Evolutionary conservation across 306 rosid genomes (phyloP), one percentile per base, ranked within the genome.

Genomic region (Cajanus cajan): DNA sequence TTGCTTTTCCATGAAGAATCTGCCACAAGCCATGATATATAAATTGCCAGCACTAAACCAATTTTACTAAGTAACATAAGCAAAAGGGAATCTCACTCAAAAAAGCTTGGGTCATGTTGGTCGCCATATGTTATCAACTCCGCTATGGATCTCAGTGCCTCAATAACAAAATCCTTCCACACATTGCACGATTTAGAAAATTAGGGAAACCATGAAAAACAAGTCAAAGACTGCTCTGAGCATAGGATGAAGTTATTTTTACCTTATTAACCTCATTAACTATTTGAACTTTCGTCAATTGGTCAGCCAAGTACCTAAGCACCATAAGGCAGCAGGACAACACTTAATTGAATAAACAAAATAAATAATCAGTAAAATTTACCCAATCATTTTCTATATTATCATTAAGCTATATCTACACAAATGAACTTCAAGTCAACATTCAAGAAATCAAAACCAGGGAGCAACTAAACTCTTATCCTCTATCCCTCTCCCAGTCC

Each of bases 221-320:
- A 52, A 40, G 67, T 70, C 71, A 83, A 78, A 37, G 57, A 59
- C 21, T 67, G n/a, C 74, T 36, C 33, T 73, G 28, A 80, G 76
- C 45, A 36, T 67, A 67, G 55, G 33, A 58, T 47, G 66, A 59
- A 62, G 39, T 61, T 13, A 52, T 25, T 44, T 73, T 68, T 87
- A 94, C 98, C 98, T 94, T 92, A 89, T 92, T 94, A 73, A 90
- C 93, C 55, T 94, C 98, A 50, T 92, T 92, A 48, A 94, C 94
- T 84, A 90, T 77, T 76, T 92, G 94, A 86, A 88, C 82, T 82
- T 90, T 94, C 24, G 72, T 47, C 82, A 94, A 83, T 80, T 94
- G 96, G 79, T 94, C 94, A 36, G 90, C 84, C 81, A 94, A 83
- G 78, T 90, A 92, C 94, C 98, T 94, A 77, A 76, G 80, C 78